A percentile compares a stretch with the other conserved stretches of the same genome.
Evolutionary conservation across 2,329 filamentous ascomycete species (phyloP).

Genomic region (Talaromyces rugulosus): DNA sequence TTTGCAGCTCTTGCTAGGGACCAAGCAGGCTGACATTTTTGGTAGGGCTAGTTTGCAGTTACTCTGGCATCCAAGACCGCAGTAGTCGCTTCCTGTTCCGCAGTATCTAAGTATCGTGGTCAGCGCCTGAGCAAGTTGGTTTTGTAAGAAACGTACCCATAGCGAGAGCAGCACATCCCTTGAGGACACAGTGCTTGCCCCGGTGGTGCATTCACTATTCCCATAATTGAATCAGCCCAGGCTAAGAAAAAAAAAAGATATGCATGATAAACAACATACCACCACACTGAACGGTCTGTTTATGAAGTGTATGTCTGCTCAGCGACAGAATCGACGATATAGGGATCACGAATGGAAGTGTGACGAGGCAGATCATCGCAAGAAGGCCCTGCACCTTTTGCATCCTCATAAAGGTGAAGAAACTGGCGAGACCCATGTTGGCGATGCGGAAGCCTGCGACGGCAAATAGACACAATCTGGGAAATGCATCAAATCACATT

Average conservation of each 20-base stretch:
- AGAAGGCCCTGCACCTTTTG: constrained; percentile 12
- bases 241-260: neutral
- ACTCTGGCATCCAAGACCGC: constrained; percentile 13
- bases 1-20: constrained; percentile 19
- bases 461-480: neutral
- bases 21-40: constrained; percentile 18
- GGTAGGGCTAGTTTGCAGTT: constrained; percentile 4
- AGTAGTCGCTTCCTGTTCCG: constrained; percentile 13
- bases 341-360: constrained; percentile 21
- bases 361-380: constrained; percentile 40
- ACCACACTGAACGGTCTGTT: constrained; percentile 8
- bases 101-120: constrained; percentile 9
- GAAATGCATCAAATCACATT: neutral
- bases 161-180: constrained; percentile 13
- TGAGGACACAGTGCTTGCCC: constrained; percentile 12
- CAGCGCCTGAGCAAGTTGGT: constrained; percentile 19
- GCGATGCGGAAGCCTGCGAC: neutral
- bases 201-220: constrained; percentile 8
- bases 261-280: constrained; percentile 4
- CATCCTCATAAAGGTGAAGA: constrained; percentile 10
- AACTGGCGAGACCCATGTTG: constrained; percentile 5
- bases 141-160: constrained; percentile 22
- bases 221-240: neutral
- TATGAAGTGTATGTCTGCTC: constrained; percentile 37
- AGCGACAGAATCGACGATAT: constrained; percentile 39